Evolutionary conservation across 495 filamentous ascomycete species (phyloP).

Genomic region (Annulohypoxylon bovei): DNA sequence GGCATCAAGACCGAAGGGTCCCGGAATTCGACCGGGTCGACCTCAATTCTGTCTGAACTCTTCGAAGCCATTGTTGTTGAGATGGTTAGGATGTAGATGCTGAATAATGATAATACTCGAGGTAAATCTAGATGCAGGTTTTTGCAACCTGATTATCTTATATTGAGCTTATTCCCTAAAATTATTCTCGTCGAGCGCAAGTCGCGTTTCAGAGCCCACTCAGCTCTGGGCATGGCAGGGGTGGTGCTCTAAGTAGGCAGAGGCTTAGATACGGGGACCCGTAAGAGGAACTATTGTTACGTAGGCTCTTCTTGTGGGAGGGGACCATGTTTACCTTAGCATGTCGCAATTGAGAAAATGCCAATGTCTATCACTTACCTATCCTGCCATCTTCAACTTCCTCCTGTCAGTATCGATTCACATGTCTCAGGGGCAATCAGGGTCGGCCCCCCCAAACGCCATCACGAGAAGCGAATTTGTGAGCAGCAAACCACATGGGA

Average conservation of each 20-base stretch:
- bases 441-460: conserved; percentile 15
- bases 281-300: neutral
- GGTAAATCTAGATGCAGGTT: conserved; percentile 6
- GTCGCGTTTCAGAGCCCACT: conserved; percentile 27
- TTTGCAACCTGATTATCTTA: conserved; percentile 20
- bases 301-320: neutral
- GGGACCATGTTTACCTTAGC: conserved; percentile 2
- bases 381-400: conserved; percentile 9
- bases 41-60: conserved; percentile 3
- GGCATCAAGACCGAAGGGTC: conserved; percentile 19
- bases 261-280: conserved; percentile 17
- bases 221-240: conserved; percentile 28
- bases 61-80: conserved; percentile 26
- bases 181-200: conserved; percentile 17
- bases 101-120: conserved; percentile 13
- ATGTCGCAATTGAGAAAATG: conserved; percentile 13
- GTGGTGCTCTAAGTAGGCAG: conserved; percentile 18
- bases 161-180: conserved; percentile 13
- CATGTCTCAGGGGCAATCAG: conserved; percentile 25
- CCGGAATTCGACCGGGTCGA: conserved; percentile 26
- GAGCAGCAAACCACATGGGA: neutral
- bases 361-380: conserved; percentile 19
- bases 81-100: neutral
- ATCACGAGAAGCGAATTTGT: conserved; percentile 15
- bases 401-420: conserved; percentile 10